These are phyloP conservation scores for Alternaria burnsii DNA, from an alignment of 2,329 filamentous ascomycete species.

Conservation along the genomic window DNA sequence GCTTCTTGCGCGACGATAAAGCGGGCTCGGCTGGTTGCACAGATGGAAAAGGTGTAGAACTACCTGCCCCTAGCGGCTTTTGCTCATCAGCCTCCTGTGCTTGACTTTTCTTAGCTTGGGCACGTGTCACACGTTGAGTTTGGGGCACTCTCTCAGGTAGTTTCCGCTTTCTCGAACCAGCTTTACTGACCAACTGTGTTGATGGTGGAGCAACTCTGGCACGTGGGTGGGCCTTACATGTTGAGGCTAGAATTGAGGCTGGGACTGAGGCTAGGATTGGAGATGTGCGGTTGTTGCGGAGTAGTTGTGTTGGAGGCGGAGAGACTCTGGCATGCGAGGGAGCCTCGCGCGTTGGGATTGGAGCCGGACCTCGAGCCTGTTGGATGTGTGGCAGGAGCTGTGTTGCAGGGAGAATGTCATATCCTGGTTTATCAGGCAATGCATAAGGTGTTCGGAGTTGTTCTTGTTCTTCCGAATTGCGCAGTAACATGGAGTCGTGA, in stretches of 20 bases:
- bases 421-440: too few species aligned
- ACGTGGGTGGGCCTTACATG: background rate
- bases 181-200: conserved; percentile 12
- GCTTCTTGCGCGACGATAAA: conserved; percentile 10
- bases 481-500: conserved; percentile 22
- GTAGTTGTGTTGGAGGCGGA: conserved; percentile 12
- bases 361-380: background rate
- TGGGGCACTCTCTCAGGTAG: conserved; percentile 1
- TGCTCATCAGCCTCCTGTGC: background rate
- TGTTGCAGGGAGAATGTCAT: conserved; percentile 1
- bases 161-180: conserved; percentile 14
- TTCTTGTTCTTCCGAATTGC: background rate
- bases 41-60: background rate
- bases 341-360: background rate
- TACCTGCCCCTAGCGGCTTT: background rate
- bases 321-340: background rate
- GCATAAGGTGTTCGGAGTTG: background rate
- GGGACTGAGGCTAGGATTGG: background rate
- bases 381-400: conserved; percentile 7
- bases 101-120: conserved; percentile 18
- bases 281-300: background rate
- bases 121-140: conserved; percentile 15
- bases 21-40: conserved; percentile 37
- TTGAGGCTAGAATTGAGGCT: background rate
- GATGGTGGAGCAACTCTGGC: conserved; percentile 1